Evolutionary conservation across 2,329 filamentous ascomycete genomes (phyloP), one percentile per base, ranked within the genome.

Genomic region (Talaromyces sp.): DNA sequence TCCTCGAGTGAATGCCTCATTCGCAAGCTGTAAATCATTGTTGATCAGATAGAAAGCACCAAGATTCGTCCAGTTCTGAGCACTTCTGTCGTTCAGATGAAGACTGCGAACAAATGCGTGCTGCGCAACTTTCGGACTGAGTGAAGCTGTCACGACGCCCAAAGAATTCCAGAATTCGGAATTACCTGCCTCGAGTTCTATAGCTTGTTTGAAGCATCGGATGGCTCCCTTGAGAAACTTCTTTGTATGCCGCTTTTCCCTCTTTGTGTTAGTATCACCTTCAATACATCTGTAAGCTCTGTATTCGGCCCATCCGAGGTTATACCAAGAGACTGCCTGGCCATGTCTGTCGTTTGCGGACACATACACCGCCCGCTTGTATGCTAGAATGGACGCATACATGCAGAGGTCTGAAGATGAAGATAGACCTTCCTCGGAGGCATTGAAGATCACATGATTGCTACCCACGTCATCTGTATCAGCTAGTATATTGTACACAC

Each of bases 151-250:
- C 31, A 91, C 92, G 3, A 98, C 92, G 59, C 94, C 95, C 2
- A 99, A 84, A 0, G 95, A 90, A 73, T 98, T 98, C 95, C 95
- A 99, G 76, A 98, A 98, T 70, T 98, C 94, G 0, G 92, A 83
- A 73, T 98, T 99, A 60, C 93, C 91, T 7, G 93, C 91, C 77
- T 99, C 96, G 1, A 97, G 84, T 78, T 98, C 95, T 69, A 99
- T 99, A 0, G 95, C 91, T 52, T 92, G 86, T 80, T 99, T 99
- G 84, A 99, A 98, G 71, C 92, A 95, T 63, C 89, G 86, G 68
- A 98, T 90, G 1, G 95, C 87, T 7, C 93, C 89, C 75, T 90
- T 93, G 56, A 95, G 82, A 70, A 92, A 93, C 19, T 69, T 84
- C 85, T 73, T 87, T 85, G 19, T 71, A 68, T 84, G 82, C 71